Conservation (phyloP, 768 basidiomycete species). For the Serendipita vermifera region DNA sequence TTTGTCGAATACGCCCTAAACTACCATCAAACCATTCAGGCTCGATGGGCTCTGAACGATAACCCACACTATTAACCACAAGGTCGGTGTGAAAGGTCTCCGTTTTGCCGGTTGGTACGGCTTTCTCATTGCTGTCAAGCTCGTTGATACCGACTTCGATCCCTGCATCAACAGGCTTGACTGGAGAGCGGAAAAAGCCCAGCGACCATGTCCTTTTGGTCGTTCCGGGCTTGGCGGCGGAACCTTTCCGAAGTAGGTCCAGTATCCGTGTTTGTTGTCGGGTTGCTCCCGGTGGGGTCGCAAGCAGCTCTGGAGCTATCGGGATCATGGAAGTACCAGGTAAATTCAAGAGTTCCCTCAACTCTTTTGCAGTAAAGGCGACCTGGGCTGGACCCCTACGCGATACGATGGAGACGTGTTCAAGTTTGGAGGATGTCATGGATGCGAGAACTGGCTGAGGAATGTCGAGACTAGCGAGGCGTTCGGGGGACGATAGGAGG, state of each 20-base stretch:
- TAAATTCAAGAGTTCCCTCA: slow-evolving; percentile 65
- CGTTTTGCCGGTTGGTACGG: slow-evolving; percentile 43
- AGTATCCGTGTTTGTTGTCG: slow-evolving; percentile 56
- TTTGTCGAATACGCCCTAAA: slow-evolving; percentile 43
- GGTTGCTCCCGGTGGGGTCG: slow-evolving; percentile 26
- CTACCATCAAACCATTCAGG: slow-evolving; percentile 44
- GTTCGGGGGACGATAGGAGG: slow-evolving; percentile 55
- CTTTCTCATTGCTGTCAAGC: slow-evolving; percentile 23
- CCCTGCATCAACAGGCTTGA: slow-evolving; percentile 18
- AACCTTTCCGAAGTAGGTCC: slow-evolving; percentile 53
- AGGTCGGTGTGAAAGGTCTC: slow-evolving; percentile 51
- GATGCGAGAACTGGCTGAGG: slow-evolving; percentile 60
- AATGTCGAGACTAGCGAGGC: slow-evolving; percentile 61
- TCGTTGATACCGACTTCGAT: slow-evolving; percentile 13
- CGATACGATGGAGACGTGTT: slow-evolving; percentile 71
- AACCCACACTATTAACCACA: slow-evolving; percentile 80
- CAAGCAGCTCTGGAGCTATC: slow-evolving; percentile 35
- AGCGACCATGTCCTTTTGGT: slow-evolving; percentile 64
- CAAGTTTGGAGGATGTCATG: slow-evolving; percentile 46
- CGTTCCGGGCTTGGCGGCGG: slow-evolving; percentile 35
- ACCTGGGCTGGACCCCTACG: slow-evolving; percentile 81
- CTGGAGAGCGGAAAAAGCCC: slow-evolving; percentile 68
- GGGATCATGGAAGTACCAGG: slow-evolving; percentile 57
- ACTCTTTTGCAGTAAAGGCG: slow-evolving; percentile 84
- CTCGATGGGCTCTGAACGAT: slow-evolving; percentile 47